These are phyloP conservation scores for Triticum turgidum DNA, from an alignment of 176 grass and related monocot genomes.

Conservation along the genomic window DNA sequence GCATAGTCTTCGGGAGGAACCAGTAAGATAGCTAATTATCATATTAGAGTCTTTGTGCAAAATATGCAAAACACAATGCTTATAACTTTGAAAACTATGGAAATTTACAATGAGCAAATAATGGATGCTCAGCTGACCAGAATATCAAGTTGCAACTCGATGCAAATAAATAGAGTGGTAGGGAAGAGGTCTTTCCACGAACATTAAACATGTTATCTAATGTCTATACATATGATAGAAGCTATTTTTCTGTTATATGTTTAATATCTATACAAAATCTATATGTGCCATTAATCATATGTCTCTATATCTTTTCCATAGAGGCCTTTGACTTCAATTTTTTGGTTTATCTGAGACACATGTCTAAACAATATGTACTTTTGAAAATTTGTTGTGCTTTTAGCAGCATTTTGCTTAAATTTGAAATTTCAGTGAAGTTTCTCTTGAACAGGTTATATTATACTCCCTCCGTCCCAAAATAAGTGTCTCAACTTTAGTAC, in stretches of 20 bases:
- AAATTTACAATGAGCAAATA: not conserved
- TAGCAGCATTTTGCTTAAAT: constrained; percentile 2
- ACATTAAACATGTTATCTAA: not conserved
- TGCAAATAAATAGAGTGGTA: not conserved
- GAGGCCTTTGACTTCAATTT: not conserved
- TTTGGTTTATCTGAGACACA: constrained; percentile 1
- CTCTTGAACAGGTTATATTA: not conserved
- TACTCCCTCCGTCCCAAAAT: no score
- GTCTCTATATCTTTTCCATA: not conserved
- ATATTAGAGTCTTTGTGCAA: constrained; percentile 15
- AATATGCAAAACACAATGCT: not conserved
- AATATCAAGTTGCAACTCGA: not conserved
- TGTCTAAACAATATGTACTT: constrained; percentile 21
- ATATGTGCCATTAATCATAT: not conserved
- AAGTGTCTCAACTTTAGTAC: no score
- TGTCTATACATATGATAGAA: not conserved
- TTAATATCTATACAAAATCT: not conserved
- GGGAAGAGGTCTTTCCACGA: not conserved
- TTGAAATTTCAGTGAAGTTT: not conserved
- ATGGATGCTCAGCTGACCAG: not conserved
- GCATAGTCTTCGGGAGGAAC: constrained; percentile 98
- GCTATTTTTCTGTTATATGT: no score
- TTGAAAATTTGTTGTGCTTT: constrained; percentile 9
- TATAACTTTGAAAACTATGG: not conserved
- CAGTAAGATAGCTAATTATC: constrained; percentile 47